Conservation (phyloP, 192 early-diverging fungal genomes). For the Geranomyces variabilis region DNA sequence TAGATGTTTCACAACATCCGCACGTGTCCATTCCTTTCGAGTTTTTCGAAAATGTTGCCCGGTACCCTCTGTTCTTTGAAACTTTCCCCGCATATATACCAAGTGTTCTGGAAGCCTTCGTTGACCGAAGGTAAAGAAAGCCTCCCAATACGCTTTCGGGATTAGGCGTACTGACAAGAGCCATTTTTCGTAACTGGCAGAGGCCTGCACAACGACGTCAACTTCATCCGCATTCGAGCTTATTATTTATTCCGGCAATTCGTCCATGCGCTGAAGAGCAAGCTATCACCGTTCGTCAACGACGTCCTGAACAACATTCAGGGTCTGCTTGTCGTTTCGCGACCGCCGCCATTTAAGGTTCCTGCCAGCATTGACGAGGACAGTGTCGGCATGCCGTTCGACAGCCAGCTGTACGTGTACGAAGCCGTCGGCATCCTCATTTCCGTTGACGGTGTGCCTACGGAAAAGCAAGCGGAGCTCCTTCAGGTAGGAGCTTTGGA, state of each 20-base stretch:
- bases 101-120: constrained; percentile 72
- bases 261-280: constrained; percentile 67
- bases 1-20: constrained; percentile 71
- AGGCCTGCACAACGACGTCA: constrained; percentile 76
- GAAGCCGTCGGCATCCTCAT: constrained; percentile 92
- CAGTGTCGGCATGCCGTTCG: constrained; percentile 63
- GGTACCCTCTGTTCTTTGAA: constrained; percentile 77
- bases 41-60: constrained; percentile 75
- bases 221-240: constrained; percentile 71
- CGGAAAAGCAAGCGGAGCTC: constrained; percentile 71
- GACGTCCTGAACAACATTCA: constrained; percentile 63
- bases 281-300: constrained; percentile 64
- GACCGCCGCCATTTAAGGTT: constrained; percentile 48
- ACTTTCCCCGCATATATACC: constrained; percentile 64
- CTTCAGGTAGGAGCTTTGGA: constrained; percentile 40
- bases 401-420: constrained; percentile 86
- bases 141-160: constrained; percentile 41
- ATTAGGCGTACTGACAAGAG: neutral
- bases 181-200: constrained; percentile 26
- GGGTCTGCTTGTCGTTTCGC: constrained; percentile 74
- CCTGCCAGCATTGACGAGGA: constrained; percentile 52
- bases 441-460: constrained; percentile 70
- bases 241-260: constrained; percentile 90
- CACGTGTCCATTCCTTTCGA: constrained; percentile 72
- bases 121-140: constrained; percentile 59